phyloP scores from a whole-genome alignment of 768 basidiomycete genomes.

The Mycena leptocephala region DNA sequence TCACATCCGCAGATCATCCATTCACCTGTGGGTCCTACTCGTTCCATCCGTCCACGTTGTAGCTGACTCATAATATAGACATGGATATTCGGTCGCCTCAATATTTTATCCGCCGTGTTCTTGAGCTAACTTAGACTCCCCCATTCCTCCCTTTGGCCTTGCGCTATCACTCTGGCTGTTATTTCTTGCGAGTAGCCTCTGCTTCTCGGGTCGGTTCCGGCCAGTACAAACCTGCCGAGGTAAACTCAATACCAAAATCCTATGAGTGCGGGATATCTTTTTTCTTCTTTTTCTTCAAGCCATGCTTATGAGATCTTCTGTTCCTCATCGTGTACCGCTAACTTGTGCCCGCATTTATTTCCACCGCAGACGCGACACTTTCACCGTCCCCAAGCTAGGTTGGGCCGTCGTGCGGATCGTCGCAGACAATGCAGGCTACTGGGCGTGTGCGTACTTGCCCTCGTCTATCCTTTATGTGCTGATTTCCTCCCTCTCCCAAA shows the following conservation, averaged over 20 bases:
- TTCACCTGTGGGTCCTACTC: constrained; percentile 22
- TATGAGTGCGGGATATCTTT: constrained; percentile 2
- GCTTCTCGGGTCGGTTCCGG: constrained; percentile 30
- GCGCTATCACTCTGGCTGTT: neutral
- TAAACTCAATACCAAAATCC: constrained; percentile 14
- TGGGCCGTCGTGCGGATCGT: too few relatives aligned
- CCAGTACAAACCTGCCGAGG: constrained; percentile 6
- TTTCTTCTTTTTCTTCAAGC: neutral
- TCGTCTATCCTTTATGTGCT: neutral
- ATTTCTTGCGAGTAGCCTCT: constrained; percentile 18
- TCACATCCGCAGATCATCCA: constrained; percentile 16
- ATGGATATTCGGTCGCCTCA: constrained; percentile 22
- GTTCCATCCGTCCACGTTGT: neutral
- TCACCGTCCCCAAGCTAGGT: neutral
- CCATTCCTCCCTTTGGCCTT: neutral
- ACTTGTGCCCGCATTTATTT: neutral
- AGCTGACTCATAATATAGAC: neutral
- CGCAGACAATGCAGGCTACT: neutral
- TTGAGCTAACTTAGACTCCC: neutral
- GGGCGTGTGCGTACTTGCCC: neutral
- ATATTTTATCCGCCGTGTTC: neutral
- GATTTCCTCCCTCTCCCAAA: neutral
- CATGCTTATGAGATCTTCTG: neutral
- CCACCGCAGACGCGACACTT: neutral
- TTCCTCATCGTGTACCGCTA: neutral